Evolutionary conservation across 2,329 filamentous ascomycete genomes (phyloP), one percentile per base, ranked within the genome.

Genomic region (Alternaria rosae): DNA sequence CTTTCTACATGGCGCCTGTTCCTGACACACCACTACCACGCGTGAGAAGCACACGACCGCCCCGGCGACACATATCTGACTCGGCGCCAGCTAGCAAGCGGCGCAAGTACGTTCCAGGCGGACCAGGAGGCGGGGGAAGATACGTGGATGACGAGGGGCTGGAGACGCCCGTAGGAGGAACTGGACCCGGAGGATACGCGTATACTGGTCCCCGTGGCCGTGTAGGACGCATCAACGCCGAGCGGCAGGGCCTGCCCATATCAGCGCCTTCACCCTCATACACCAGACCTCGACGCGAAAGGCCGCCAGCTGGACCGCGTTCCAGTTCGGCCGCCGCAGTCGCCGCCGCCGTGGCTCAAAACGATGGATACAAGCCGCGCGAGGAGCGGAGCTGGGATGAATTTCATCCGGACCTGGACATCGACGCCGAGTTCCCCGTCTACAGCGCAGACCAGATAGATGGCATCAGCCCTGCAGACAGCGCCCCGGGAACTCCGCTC

Each of bases 331-430:
- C 88, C n/a, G 93, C 94, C 12, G 93, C 93, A 26, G 92, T 94
- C 23, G 92, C 94, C 53, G 93, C 93, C 6, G 91, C 92, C 5
- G 91, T 95, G 61, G 92, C 93, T 70, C 93, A 97, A 76, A 94
- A 89, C 72, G 95, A 98, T 82, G 94, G 94, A 53, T 98, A 98
- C 81, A 99, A 99, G 78, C 95, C 95, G 30, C 87, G 95, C 74
- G 95, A 99, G 81, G 95, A 99, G 82, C 89, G 94, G 65, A 92
- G 93, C 54, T 99, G 94, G 93, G 94, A 97, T 75, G 95, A 99
- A 78, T 98, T 98, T 68, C 95, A 99, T 79, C 93, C 93, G 0
- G 92, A 97, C 72, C 87, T 99, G 54, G 94, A 98, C 81, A 93
- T 97, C 51, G 93, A 97, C 59, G 86, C 86, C 12, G 88, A 87